Evolutionary conservation across 1,284 basidiomycete genomes (phyloP).

Genomic region (Sporisorium sorghi): DNA sequence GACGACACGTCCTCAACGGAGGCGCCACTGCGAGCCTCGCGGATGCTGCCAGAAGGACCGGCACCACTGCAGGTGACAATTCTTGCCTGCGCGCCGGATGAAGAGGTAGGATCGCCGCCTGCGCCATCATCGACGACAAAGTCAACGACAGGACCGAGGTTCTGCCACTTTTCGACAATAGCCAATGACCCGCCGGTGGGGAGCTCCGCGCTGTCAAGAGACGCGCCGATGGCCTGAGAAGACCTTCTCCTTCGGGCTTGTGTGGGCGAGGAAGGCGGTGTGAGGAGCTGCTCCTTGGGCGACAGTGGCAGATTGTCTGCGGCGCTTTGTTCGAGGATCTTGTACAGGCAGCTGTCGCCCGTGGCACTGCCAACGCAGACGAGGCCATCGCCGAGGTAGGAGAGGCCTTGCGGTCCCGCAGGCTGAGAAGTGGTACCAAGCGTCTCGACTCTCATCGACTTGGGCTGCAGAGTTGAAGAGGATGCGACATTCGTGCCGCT

Average conservation of each 20-base stretch:
- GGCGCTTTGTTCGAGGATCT: slow-evolving; percentile 25
- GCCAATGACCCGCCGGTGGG: slow-evolving; percentile 13
- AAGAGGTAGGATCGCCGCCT: slow-evolving; percentile 68
- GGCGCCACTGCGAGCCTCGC: slow-evolving; percentile 85
- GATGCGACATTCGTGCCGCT: slow-evolving; percentile 1
- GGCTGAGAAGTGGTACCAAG: slow-evolving; percentile 50
- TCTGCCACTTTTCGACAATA: slow-evolving; percentile 50
- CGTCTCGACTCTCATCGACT: slow-evolving; percentile 33
- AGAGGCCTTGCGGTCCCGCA: slow-evolving; percentile 50
- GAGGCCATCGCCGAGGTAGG: slow-evolving; percentile 59
- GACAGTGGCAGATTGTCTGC: slow-evolving; percentile 3
- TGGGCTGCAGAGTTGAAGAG: slow-evolving; percentile 12
- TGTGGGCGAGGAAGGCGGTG: slow-evolving; percentile 48
- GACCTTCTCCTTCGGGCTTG: slow-evolving; percentile 24
- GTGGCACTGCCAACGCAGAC: slow-evolving; percentile 56
- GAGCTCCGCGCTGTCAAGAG: slow-evolving; percentile 14
- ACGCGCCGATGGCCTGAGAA: slow-evolving; percentile 11
- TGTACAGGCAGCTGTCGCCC: slow-evolving; percentile 58
- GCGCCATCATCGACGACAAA: slow-evolving; percentile 82
- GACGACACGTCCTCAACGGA: slow-evolving; percentile 77
- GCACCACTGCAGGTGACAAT: slow-evolving; percentile 91
- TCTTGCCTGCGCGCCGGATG: slow-evolving; percentile 74
- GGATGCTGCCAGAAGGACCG: slow-evolving; percentile 81
- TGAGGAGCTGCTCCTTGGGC: slow-evolving; percentile 23
- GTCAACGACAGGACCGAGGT: slow-evolving; percentile 86